Percentiles rank a stretch among this genome's conserved stretches.
Evolutionary conservation across 805 yeast species (phyloP).

Genomic region (Komagataella pseudopastoris): DNA sequence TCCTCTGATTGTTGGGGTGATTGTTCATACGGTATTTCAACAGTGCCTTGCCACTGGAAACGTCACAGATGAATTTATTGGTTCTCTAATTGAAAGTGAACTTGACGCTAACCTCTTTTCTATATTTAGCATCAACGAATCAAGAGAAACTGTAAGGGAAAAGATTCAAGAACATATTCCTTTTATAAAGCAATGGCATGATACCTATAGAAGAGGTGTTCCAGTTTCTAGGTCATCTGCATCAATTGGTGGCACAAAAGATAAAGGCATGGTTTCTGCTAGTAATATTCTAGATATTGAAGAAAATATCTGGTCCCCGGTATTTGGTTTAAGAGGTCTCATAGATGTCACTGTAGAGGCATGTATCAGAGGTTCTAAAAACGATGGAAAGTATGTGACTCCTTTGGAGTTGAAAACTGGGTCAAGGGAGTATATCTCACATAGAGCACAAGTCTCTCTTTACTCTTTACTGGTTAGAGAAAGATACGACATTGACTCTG

Average conservation of each 20-base stretch:
- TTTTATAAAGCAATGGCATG: conserved; percentile 41
- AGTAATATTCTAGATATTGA: conserved; percentile 69
- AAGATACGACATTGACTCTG: conserved; percentile 57
- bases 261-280: conserved; percentile 32
- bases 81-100: conserved; percentile 14
- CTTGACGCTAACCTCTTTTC: conserved; percentile 16
- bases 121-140: conserved; percentile 43
- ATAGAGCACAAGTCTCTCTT: conserved; percentile 76
- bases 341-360: conserved; percentile 81
- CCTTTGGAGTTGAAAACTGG: conserved; percentile 94
- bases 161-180: conserved; percentile 34
- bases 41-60: conserved; percentile 27
- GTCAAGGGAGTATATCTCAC: conserved; percentile 40
- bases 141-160: conserved; percentile 25
- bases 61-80: conserved; percentile 25
- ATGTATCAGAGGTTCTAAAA: conserved; percentile 17
- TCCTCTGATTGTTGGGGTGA: conserved; percentile 69
- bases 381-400: conserved; percentile 33
- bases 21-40: conserved; percentile 70
- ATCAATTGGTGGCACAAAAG: conserved; percentile 9
- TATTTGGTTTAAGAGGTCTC: conserved; percentile 78
- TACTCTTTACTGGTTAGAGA: conserved; percentile 73
- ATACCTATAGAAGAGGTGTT: conserved; percentile 23
- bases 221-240: conserved; percentile 4
- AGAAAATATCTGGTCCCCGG: conserved; percentile 86